A percentile compares a stretch with the other conserved stretches of the same genome.
phyloP scores from a whole-genome alignment of 1,284 basidiomycete species.

The Ganoderma lucidum region DNA sequence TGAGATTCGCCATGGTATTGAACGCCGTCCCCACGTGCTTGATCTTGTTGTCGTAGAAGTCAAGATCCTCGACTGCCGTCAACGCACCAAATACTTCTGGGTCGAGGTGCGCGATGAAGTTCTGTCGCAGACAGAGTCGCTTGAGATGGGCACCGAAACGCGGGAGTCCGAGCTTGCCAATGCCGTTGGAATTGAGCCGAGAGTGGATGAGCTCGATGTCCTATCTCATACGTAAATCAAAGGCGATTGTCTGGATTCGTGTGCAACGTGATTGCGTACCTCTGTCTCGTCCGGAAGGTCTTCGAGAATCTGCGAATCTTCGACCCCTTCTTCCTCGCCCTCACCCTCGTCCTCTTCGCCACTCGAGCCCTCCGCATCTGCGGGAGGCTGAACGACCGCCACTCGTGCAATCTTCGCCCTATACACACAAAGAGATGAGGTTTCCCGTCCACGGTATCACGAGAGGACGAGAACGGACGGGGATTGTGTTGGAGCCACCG shows the following conservation, averaged over 20 bases:
- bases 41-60: conserved; percentile 96
- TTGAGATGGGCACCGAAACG: conserved; percentile 78
- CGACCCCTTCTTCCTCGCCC: conserved; percentile 44
- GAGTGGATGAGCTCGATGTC: conserved; percentile 93
- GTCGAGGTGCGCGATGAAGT: conserved; percentile 80
- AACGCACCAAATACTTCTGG: conserved; percentile 72
- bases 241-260: too few relatives aligned
- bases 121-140: conserved; percentile 90
- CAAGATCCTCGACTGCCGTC: conserved; percentile 84
- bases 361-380: conserved; percentile 35
- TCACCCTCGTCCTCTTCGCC: conserved; percentile 50
- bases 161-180: conserved; percentile 62
- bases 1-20: conserved; percentile 66
- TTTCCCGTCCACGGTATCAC: background rate
- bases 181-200: conserved; percentile 70
- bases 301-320: conserved; percentile 55
- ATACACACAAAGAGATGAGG: background rate
- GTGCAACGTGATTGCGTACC: conserved; percentile 50
- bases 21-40: conserved; percentile 77
- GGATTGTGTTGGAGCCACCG: background rate
- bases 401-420: conserved; percentile 39
- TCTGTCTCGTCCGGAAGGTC: conserved; percentile 70
- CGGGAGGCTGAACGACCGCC: conserved; percentile 28
- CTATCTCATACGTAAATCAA: conserved; percentile 47
- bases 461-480: conserved; percentile 3